These are phyloP conservation scores for Trametes villosa DNA, from an alignment of 768 basidiomycete genomes.

Conservation along the genomic window DNA sequence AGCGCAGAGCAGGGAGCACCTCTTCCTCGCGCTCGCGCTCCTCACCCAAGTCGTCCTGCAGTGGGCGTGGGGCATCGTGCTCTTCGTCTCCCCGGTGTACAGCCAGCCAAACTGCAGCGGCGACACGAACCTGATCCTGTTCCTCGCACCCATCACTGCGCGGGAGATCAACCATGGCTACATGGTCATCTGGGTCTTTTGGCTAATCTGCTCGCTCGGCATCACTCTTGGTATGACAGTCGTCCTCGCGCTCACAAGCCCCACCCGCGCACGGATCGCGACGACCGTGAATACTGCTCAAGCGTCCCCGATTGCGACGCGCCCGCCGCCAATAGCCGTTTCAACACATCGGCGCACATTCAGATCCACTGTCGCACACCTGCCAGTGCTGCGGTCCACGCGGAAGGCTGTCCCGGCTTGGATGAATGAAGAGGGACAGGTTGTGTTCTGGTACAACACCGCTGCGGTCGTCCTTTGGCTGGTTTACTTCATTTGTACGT, in stretches of 20 bases:
- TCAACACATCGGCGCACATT: neutral
- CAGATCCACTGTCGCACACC: neutral
- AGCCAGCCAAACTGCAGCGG: conserved; percentile 29
- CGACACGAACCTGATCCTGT: conserved; percentile 26
- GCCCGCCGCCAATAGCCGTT: neutral
- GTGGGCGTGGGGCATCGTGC: conserved; percentile 34
- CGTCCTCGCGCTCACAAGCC: conserved; percentile 28
- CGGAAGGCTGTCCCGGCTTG: conserved; percentile 1
- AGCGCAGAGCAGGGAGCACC: conserved; percentile 25
- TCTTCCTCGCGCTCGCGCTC: conserved; percentile 31
- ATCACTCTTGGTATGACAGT: conserved; percentile 28
- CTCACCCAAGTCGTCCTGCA: conserved; percentile 34
- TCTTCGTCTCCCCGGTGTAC: conserved; percentile 31
- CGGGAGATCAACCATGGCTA: conserved; percentile 19
- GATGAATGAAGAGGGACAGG: conserved; percentile 9
- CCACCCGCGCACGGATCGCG: conserved; percentile 13
- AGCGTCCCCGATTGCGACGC: conserved; percentile 5
- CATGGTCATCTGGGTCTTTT: conserved; percentile 32
- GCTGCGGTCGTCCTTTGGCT: conserved; percentile 22
- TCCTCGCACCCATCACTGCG: conserved; percentile 22
- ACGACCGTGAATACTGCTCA: conserved; percentile 1
- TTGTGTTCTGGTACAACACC: conserved; percentile 26
- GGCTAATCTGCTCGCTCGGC: conserved; percentile 32
- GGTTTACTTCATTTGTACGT: conserved; percentile 27
- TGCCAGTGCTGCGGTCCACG: neutral